Conservation (phyloP, 2,329 filamentous ascomycete genomes). For the Cladosporium sp. region DNA sequence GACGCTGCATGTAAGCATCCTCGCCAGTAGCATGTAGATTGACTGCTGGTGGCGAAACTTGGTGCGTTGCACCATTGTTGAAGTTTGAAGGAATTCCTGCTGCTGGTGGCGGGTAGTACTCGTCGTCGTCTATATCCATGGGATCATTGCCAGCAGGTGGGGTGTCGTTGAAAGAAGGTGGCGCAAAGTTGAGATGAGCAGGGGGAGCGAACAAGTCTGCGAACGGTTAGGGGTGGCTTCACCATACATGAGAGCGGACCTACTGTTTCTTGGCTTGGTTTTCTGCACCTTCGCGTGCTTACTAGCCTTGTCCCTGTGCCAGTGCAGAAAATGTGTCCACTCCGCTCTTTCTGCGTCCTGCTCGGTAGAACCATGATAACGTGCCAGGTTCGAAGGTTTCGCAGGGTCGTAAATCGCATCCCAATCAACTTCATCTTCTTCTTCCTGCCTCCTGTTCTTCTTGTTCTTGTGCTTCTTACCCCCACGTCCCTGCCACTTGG, state of each 20-base stretch:
- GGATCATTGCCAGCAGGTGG: conserved; percentile 4
- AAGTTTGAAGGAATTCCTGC: conserved; percentile 47
- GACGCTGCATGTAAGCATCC: conserved; percentile 66
- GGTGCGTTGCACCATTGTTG: conserved; percentile 51
- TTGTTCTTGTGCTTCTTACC: conserved; percentile 67
- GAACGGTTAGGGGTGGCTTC: neutral
- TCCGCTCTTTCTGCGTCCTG: conserved; percentile 75
- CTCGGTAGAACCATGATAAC: conserved; percentile 82
- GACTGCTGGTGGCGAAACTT: conserved; percentile 45
- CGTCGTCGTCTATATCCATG: conserved; percentile 24
- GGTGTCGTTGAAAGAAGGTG: conserved; percentile 39
- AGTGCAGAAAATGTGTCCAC: conserved; percentile 81
- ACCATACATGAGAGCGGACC: neutral
- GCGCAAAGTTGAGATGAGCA: conserved; percentile 47
- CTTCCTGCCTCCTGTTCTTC: conserved; percentile 66
- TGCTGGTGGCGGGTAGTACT: conserved; percentile 30
- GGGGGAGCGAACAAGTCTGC: conserved; percentile 24
- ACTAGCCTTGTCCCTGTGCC: conserved; percentile 40
- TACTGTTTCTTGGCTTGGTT: conserved; percentile 13
- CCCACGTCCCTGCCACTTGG: conserved; percentile 68
- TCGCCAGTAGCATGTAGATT: conserved; percentile 62
- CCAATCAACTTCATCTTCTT: conserved; percentile 66
- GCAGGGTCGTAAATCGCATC: conserved; percentile 87
- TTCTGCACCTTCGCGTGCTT: neutral
- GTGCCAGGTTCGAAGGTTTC: conserved; percentile 78